These are phyloP conservation scores for Echinosophora koreensis DNA, from an alignment of 306 rosid genomes.

Conservation along the genomic window DNA sequence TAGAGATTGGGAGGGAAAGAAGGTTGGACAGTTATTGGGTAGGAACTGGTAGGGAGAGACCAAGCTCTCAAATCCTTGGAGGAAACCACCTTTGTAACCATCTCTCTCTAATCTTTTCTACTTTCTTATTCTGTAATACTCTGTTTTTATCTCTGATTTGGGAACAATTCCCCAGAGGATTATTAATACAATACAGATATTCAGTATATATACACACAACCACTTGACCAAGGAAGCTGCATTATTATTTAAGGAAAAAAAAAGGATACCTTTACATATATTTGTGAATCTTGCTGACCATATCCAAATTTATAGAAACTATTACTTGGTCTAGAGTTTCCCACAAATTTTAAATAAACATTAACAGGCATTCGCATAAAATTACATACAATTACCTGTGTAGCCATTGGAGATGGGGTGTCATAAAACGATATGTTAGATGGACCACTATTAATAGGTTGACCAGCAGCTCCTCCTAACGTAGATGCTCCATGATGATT, in stretches of 20 bases:
- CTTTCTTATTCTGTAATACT: too few species aligned
- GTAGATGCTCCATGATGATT: conserved; percentile 66
- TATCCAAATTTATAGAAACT: conserved; percentile 35
- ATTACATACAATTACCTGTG: conserved; percentile 68
- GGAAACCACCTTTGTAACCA: too few species aligned
- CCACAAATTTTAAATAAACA: conserved; percentile 25
- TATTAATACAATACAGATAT: too few species aligned
- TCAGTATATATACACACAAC: too few species aligned
- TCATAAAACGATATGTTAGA: conserved; percentile 79
- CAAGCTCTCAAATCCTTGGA: too few species aligned
- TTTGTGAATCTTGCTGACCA: conserved; percentile 12
- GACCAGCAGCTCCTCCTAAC: conserved; percentile 74
- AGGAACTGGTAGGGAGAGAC: too few species aligned
- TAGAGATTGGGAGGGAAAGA: too few species aligned
- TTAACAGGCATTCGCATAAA: conserved; percentile 20
- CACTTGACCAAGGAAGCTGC: conserved; percentile 26
- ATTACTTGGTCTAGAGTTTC: conserved; percentile 17
- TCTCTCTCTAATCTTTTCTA: too few species aligned
- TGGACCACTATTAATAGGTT: conserved; percentile 65
- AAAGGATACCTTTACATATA: neutral
- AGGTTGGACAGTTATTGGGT: too few species aligned
- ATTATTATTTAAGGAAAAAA: conserved; percentile 5
- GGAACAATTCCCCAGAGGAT: too few species aligned
- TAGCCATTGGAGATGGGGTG: conserved; percentile 89
- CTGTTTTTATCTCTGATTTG: too few species aligned